phyloP scores from a whole-genome alignment of 495 filamentous ascomycete species.

The Penicillium canescens region DNA sequence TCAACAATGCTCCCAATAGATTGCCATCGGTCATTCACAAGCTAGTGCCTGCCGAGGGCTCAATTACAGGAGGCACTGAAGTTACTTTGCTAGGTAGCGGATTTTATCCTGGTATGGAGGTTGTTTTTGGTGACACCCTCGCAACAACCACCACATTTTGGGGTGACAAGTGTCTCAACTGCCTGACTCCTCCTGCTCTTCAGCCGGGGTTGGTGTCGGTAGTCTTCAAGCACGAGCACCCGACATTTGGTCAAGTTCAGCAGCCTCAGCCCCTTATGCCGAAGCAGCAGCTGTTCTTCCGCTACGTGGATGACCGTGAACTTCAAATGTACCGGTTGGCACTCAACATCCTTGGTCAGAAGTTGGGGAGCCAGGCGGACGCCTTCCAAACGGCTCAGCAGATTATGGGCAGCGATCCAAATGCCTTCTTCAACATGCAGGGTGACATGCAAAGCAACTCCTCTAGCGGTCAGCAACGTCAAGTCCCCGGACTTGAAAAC shows the following conservation, averaged over 20 bases:
- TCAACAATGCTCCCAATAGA: constrained; percentile 40
- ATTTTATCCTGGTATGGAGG: constrained; percentile 77
- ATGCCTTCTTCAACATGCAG: constrained; percentile 43
- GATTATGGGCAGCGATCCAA: constrained; percentile 50
- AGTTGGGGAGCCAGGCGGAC: constrained; percentile 49
- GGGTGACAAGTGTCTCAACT: constrained; percentile 81
- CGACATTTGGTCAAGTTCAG: constrained; percentile 47
- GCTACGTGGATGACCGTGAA: constrained; percentile 78
- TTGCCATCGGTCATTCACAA: constrained; percentile 67
- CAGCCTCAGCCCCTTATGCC: constrained; percentile 47
- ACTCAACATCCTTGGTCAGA: constrained; percentile 48
- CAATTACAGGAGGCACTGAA: constrained; percentile 78
- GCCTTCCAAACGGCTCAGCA: constrained; percentile 51
- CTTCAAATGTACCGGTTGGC: constrained; percentile 59
- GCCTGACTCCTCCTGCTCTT: constrained; percentile 73
- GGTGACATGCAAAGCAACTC: constrained; percentile 47
- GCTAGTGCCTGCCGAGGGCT: constrained; percentile 79
- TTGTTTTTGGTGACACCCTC: constrained; percentile 78
- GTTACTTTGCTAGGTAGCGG: constrained; percentile 79
- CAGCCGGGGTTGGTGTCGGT: constrained; percentile 72
- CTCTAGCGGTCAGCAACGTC: constrained; percentile 41
- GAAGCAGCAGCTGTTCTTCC: constrained; percentile 64
- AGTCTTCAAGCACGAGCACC: constrained; percentile 64
- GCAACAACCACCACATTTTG: constrained; percentile 83
- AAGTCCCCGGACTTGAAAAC: constrained; percentile 42